Percentiles rank a stretch among this genome's conserved stretches.
Evolutionary conservation across 352 stramenopile genomes (phyloP).

Genomic region (Pythium dissotocum): DNA sequence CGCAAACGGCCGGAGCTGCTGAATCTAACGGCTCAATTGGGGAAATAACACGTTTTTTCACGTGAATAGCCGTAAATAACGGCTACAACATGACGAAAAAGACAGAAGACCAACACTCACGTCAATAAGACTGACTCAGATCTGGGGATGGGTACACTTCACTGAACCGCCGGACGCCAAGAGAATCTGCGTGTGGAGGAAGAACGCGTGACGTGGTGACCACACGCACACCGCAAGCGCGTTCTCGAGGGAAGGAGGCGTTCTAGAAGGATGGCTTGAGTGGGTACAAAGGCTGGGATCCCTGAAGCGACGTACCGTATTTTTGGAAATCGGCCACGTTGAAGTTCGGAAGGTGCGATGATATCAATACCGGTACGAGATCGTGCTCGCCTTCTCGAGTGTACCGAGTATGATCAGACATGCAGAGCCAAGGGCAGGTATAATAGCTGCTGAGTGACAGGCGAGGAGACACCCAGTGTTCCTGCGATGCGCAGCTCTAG

Average conservation of each 20-base stretch:
- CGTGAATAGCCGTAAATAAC: slow-evolving; percentile 12
- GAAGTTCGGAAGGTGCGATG: not conserved
- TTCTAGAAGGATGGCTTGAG: not conserved
- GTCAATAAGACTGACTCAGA: slow-evolving; percentile 13
- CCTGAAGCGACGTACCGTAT: not conserved
- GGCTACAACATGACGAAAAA: slow-evolving; percentile 4
- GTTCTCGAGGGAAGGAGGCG: not conserved
- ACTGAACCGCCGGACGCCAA: not conserved
- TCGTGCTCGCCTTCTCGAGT: too few relatives aligned
- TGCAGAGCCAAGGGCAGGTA: too few relatives aligned
- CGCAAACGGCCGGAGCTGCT: not conserved
- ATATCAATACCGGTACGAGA: too few relatives aligned
- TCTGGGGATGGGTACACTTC: slow-evolving; percentile 6
- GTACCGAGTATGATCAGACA: too few relatives aligned
- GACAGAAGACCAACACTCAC: slow-evolving; percentile 19
- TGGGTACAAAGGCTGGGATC: not conserved
- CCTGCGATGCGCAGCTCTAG: too few relatives aligned
- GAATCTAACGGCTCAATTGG: not conserved
- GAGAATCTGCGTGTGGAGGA: slow-evolving; percentile 1
- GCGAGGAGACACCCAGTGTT: too few relatives aligned
- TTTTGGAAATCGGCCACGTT: not conserved
- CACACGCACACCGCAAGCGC: not conserved
- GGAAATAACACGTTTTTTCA: slow-evolving; percentile 10
- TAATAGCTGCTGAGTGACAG: too few relatives aligned
- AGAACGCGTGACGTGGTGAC: not conserved